These are phyloP conservation scores for Pseudonitzschia delicatissima DNA, from an alignment of 108 stramenopile species.

Conservation along the genomic window DNA sequence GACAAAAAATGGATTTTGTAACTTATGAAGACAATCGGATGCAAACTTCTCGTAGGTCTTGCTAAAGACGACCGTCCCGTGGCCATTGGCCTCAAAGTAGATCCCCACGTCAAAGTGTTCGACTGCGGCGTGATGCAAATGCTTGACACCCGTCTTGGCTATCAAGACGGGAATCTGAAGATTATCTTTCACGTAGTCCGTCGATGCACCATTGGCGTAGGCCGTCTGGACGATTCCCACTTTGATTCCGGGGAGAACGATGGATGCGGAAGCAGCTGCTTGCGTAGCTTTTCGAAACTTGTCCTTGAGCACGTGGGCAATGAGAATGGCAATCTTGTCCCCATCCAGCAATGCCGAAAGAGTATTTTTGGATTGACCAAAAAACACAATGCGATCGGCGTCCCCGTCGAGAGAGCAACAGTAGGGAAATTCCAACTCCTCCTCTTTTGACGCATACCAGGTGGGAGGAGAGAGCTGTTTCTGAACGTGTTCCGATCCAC, in stretches of 20 bases:
- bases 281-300: not conserved
- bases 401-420: slow-evolving; percentile 95
- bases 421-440: slow-evolving; percentile 29
- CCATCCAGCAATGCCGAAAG: slow-evolving; percentile 88
- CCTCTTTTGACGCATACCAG: slow-evolving; percentile 24
- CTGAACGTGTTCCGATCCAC: slow-evolving; percentile 96
- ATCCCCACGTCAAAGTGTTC: slow-evolving; percentile 94
- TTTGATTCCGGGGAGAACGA: not conserved
- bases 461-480: slow-evolving; percentile 73
- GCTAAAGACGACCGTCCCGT: slow-evolving; percentile 95
- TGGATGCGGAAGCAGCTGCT: not conserved
- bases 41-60: slow-evolving; percentile 19
- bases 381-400: slow-evolving; percentile 97
- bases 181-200: slow-evolving; percentile 56
- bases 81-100: slow-evolving; percentile 99
- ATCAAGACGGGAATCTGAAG: slow-evolving; percentile 50
- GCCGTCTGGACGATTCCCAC: slow-evolving; percentile 98
- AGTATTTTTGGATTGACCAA: slow-evolving; percentile 37
- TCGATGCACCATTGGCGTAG: slow-evolving; percentile 98
- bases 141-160: slow-evolving; percentile 97
- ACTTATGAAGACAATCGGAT: slow-evolving; percentile 29
- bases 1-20: slow-evolving; percentile 30
- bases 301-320: slow-evolving; percentile 76
- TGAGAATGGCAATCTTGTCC: slow-evolving; percentile 92
- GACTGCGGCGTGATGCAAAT: slow-evolving; percentile 91